Evolutionary conservation across 345 rosid species (phyloP), one percentile per base, ranked within the genome.

Genomic region (Hibiscus trionum): DNA sequence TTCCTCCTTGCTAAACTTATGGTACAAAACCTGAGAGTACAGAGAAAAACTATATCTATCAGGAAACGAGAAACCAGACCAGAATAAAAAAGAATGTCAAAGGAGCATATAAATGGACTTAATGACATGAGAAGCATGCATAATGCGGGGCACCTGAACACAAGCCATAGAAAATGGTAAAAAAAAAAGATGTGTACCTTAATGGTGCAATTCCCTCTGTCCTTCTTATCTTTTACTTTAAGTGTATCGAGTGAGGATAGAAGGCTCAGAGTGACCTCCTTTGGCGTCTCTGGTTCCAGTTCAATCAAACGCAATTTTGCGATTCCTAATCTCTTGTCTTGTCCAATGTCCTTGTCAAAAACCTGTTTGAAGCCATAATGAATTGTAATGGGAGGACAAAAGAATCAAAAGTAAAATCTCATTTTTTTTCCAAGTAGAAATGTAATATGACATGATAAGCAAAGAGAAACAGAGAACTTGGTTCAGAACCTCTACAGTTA

Each of bases 161-260:
- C 15, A 21, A 31, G 50, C 4, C 66, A 11, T 3, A 15, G 14
- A 60, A 27, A 12, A 14, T 10, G 17, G 0, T 16, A 35, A 2
- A 58, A 72, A 21, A 21, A 50, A 4, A 42, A 27, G 37, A 31
- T 35, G 6, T 70, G 64, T 77, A 96, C 99, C 99, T 91, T 88
- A 47, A 93, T 77, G 66, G 90, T 86, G 63, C 88, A 69, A 39
- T 80, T 96, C 82, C 99, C 96, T 85, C 99, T 81, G 68, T 96
- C 99, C 79, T 88, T 93, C 86, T 89, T 91, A 81, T 96, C 99
- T 84, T 96, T 96, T 39, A 96, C 80, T 86, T 89, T 96, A 82
- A 91, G 70, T 73, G 89, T 93, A 78, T 93, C 98, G 53, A 96
- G 96, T 14, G 99, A 82, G n/a, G 98, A 84, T 37, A 88, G 75